Percentiles rank a stretch among this genome's conserved stretches.
Conservation (phyloP, 2,329 filamentous ascomycete species). For the Chrysosphaeria jannelii region DNA sequence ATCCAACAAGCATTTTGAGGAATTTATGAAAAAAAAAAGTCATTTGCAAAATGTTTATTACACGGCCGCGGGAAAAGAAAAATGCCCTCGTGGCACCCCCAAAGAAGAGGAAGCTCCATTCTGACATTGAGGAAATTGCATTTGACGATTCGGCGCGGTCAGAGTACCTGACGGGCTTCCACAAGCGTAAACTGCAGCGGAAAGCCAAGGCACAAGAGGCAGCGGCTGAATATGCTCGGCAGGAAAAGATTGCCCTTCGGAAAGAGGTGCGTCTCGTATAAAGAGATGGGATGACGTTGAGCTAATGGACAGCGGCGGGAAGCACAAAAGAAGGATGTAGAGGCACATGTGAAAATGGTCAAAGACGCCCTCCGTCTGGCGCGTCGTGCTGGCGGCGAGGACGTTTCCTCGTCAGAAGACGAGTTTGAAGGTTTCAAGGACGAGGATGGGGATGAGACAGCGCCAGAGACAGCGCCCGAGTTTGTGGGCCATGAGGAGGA, state of each 20-base stretch:
- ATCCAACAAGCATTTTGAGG: too few relatives aligned
- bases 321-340: slow-evolving; percentile 51
- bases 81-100: slow-evolving; percentile 16
- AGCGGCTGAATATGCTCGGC: slow-evolving; percentile 42
- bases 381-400: slow-evolving; percentile 14
- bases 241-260: slow-evolving; percentile 44
- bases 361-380: slow-evolving; percentile 37
- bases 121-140: slow-evolving; percentile 43
- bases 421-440: slow-evolving; percentile 13
- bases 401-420: slow-evolving; percentile 15
- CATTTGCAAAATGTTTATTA: slow-evolving; percentile 19
- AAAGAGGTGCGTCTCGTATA: slow-evolving; percentile 27
- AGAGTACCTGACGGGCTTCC: slow-evolving; percentile 84
- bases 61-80: slow-evolving; percentile 27
- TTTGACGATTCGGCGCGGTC: slow-evolving; percentile 57
- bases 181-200: slow-evolving; percentile 74
- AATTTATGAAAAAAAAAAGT: too few relatives aligned
- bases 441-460: slow-evolving; percentile 10
- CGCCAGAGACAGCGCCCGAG: slow-evolving; percentile 9
- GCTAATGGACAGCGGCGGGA: slow-evolving; percentile 35
- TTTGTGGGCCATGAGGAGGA: slow-evolving; percentile 62
- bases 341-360: slow-evolving; percentile 53
- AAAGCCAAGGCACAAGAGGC: slow-evolving; percentile 62
- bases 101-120: slow-evolving; percentile 27
- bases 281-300: background rate